Base-by-base conservation (phyloP, 1,284 basidiomycete genomes). In the Papiliotrema flavescens region DNA sequence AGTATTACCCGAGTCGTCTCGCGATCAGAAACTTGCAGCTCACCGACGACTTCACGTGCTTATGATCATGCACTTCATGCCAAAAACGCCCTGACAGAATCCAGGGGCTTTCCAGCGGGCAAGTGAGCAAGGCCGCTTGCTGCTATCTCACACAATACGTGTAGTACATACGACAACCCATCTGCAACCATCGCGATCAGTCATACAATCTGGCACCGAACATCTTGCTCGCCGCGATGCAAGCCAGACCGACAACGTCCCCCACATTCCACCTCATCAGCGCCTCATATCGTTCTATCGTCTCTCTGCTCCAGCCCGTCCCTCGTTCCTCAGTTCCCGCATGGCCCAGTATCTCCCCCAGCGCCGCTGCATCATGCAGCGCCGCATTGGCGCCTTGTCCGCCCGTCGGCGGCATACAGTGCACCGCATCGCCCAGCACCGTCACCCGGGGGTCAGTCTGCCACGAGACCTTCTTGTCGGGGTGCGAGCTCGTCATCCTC, bases 371-470 rank as follows among this genome's bases (percentile, higher is more conserved):
- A 53, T 62, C 60, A 19, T 49, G 40, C 39, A 62, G 20, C 15
- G 60, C 60, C 14, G 54, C 19, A 40, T 58, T 62, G 17, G 62
- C 62, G 11, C 62, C 62, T 28, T 54, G 49, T 11, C 58, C 63
- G 5, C 55, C 58, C 6, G 58, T 57, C 1, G 63, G 63, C 5
- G 60, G 54, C 60, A 62, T 62, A 36, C 49, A 53, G 37, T 64
- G 62, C 5, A 60, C 34, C 40, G 62, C 60, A 40, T 64, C 62
- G 9, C 62, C 62, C 24, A 64, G 26, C 11, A 64, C 40, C 13
- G 57, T 62, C 9, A 62, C 54, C 9, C 49, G n/a, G 7, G 20
- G 13, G 15, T 60, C 40, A 1, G 59, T 54, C 14, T 49, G 13
- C 60, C 60, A 64, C 1, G 17, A 7, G 1, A 49, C 24, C 8